Base-by-base conservation (phyloP, 2,329 filamentous ascomycete genomes). In the Geosmithia putterillii region DNA sequence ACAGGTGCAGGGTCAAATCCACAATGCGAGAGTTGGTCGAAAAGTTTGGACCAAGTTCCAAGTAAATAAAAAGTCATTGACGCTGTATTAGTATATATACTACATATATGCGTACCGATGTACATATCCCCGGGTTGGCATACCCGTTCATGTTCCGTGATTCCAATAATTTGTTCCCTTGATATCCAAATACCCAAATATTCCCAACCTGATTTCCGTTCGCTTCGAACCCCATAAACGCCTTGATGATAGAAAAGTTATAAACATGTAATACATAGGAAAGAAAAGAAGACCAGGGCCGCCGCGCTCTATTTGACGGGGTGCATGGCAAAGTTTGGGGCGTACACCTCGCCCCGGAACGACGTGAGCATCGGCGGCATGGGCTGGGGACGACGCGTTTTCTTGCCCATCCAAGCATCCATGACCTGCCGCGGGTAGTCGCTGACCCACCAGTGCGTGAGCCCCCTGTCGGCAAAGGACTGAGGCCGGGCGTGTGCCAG, bases 241-340 rank as follows among this genome's bases (percentile, higher is more conserved):
- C 23, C 23, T 25, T 10, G 7, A 25, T 7, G 23, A 7, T 7
- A 25, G 10, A 25, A 25, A 25, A 25, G 10, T 7, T 7, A 25
- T 7, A 25, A 25, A 25, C 7, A 25, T 7, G 7, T 7, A 32
- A 32, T 32, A 9, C 28, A 32, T 9, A 32, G 5, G 15, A 32
- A 25, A 25, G 23, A 25, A 25, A 25, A 25, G 10, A 25, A 25
- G 23, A 25, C 5, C 15, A 14, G n/a, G n/a, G n/a, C n/a, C n/a
- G n/a, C n/a, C n/a, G n/a, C n/a, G n/a, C n/a, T 43, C 22, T 25
- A 46, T 41, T 65, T 65, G 43, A 61, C 53, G 17, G 62, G 62
- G 51, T 65, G 62, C 50, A 64, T 48, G 15, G 59, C 48, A 34
- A 64, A 52, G 40, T 61, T 61, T 9, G 62, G 62, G 39, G 51